Conservation (phyloP, 352 stramenopile genomes). For the Pythium vanterpoolii region DNA sequence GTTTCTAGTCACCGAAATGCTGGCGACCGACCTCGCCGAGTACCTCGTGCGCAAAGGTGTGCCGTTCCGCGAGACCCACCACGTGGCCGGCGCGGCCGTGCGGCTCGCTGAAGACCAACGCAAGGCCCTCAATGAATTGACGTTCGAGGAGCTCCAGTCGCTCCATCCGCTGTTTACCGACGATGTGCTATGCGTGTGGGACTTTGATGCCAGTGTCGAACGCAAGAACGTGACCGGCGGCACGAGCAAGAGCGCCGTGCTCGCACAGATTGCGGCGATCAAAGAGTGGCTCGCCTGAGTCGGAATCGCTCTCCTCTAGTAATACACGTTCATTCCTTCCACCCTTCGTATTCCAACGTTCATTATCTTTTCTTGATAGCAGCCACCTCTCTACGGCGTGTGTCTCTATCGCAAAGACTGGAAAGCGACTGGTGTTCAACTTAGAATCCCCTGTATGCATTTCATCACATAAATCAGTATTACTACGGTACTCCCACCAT, state of each 20-base stretch:
- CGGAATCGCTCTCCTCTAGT: too few species aligned
- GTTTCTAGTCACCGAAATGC: constrained; percentile 98
- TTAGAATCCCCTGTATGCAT: too few species aligned
- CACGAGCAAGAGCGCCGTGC: constrained; percentile 75
- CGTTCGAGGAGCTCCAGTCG: constrained; percentile 85
- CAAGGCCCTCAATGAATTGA: constrained; percentile 84
- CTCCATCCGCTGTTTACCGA: constrained; percentile 89
- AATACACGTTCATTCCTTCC: too few species aligned
- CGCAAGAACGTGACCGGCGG: constrained; percentile 88
- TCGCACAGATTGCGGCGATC: constrained; percentile 75
- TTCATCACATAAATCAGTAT: too few species aligned
- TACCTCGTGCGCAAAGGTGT: constrained; percentile 99
- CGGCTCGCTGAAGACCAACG: constrained; percentile 89
- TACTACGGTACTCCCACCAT: not conserved
- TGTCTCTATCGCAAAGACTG: too few species aligned
- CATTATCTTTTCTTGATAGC: too few species aligned
- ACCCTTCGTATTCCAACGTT: too few species aligned
- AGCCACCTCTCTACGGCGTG: too few species aligned
- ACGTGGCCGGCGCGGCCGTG: constrained; percentile 95
- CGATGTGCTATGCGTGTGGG: constrained; percentile 88
- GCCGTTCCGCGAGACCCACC: constrained; percentile 99
- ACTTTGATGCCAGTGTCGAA: constrained; percentile 90
- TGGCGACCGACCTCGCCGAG: constrained; percentile 98
- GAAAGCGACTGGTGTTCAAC: too few species aligned
- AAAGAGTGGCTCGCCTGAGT: constrained; percentile 56